phyloP scores from a whole-genome alignment of 2,329 filamentous ascomycete species.

The Trichoderma endophyticum region DNA sequence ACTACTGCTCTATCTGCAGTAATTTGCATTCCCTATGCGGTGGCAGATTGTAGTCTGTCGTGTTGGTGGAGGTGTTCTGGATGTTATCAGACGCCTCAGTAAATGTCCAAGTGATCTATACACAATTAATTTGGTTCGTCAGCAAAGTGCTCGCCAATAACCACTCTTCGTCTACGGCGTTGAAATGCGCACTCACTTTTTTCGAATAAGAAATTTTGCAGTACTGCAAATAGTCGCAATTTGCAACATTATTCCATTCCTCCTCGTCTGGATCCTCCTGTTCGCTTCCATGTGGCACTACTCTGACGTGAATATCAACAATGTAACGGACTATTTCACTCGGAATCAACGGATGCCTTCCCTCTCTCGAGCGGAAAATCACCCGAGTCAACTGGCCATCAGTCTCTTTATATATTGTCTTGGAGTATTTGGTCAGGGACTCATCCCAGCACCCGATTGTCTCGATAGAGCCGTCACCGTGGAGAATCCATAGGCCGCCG shows the following conservation, averaged over 20 bases:
- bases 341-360: neutral
- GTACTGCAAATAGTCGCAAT: neutral
- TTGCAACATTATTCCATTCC: too few relatives aligned
- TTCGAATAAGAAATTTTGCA: neutral
- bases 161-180: neutral
- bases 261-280: neutral
- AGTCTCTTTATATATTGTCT: neutral
- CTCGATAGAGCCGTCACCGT: neutral
- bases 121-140: neutral
- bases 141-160: neutral
- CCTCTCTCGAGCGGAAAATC: neutral
- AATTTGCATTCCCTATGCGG: neutral
- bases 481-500: neutral
- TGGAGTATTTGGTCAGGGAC: neutral
- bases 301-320: neutral
- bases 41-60: neutral
- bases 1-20: neutral
- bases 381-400: neutral
- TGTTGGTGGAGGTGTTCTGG: neutral
- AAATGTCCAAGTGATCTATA: neutral
- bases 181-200: neutral
- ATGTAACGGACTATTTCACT: neutral
- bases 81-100: neutral
- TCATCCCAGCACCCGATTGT: neutral
- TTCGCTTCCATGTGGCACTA: neutral